Percentiles rank a stretch among this genome's conserved stretches.
phyloP scores from a whole-genome alignment of 495 filamentous ascomycete species.

The Mycothermus thermophilus region DNA sequence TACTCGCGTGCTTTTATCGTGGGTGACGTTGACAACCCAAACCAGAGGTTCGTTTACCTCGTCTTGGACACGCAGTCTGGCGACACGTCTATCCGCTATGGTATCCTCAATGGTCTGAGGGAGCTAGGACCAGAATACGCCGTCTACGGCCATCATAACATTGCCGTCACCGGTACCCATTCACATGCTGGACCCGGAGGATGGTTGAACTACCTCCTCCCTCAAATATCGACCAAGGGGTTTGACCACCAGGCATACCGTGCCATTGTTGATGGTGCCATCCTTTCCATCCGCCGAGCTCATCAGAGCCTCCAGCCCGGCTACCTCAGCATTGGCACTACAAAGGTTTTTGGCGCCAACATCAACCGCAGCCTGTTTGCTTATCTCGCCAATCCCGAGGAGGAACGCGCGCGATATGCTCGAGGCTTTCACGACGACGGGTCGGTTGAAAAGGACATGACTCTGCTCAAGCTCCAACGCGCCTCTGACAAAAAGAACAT shows the following conservation, averaged over 20 bases:
- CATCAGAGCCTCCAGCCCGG: slow-evolving; percentile 64
- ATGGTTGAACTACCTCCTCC: slow-evolving; percentile 92
- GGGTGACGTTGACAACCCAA: slow-evolving; percentile 47
- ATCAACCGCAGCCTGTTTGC: slow-evolving; percentile 83
- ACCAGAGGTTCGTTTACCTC: slow-evolving; percentile 74
- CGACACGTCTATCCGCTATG: slow-evolving; percentile 80
- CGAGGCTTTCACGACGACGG: slow-evolving; percentile 40
- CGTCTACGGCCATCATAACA: slow-evolving; percentile 66
- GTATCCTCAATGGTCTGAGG: slow-evolving; percentile 60
- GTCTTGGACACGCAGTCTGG: slow-evolving; percentile 80
- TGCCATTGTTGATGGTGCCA: slow-evolving; percentile 77
- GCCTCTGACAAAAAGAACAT: slow-evolving; percentile 57
- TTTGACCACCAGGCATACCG: slow-evolving; percentile 82
- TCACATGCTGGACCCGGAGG: slow-evolving; percentile 86
- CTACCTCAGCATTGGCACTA: slow-evolving; percentile 56
- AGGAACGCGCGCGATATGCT: slow-evolving; percentile 62
- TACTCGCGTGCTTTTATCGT: slow-evolving; percentile 88
- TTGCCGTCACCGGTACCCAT: slow-evolving; percentile 88
- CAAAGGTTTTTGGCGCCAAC: slow-evolving; percentile 68
- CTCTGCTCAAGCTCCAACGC: slow-evolving; percentile 65
- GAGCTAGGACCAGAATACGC: slow-evolving; percentile 54
- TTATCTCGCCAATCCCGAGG: slow-evolving; percentile 76
- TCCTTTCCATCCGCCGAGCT: slow-evolving; percentile 67
- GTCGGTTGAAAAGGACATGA: slow-evolving; percentile 79
- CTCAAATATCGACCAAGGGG: slow-evolving; percentile 81